phyloP scores from a whole-genome alignment of 306 rosid species.

The Malus domestica region ASM211411v1 NC_041803.1:42470501-42471000 shows the following conservation, averaged over 20 bases:
- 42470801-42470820: constrained; percentile 20
- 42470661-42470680: constrained; percentile 77
- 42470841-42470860: constrained; percentile 49
- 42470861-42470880: constrained; percentile 65
- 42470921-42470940: constrained; percentile 63
- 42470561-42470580: constrained; percentile 1
- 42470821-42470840: constrained; percentile 28
- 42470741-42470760: constrained; percentile 39
- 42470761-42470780: constrained; percentile 19
- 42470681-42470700: constrained; percentile 80
- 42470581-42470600: constrained; percentile 2
- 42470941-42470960: constrained; percentile 84
- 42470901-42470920: constrained; percentile 33
- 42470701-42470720: constrained; percentile 58
- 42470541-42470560: constrained; percentile 12
- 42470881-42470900: constrained; percentile 49
- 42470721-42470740: constrained; percentile 60
- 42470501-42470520: constrained; percentile 39
- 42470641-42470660: constrained; percentile 70
- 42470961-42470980: constrained; percentile 63
- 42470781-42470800: neutral
- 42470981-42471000: constrained; percentile 81
- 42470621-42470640: constrained; percentile 64
- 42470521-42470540: constrained; percentile 14
- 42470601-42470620: constrained; percentile 14